Evolutionary conservation across 2,329 filamentous ascomycete species (phyloP).

Genomic region (Colletotrichum sp.): DNA sequence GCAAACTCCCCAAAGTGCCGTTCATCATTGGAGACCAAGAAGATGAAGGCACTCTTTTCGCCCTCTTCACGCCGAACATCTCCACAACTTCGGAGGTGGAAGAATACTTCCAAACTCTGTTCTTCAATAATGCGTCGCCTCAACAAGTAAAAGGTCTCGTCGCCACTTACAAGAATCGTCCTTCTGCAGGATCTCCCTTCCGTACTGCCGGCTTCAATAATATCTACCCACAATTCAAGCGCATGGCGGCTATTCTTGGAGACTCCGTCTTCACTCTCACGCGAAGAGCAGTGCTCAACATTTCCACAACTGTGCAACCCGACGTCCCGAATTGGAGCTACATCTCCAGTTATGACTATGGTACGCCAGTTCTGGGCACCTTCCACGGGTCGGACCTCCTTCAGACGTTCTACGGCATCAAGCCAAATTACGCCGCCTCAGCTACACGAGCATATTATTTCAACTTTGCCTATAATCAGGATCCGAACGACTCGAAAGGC

Average conservation of each 20-base stretch:
- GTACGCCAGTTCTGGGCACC: conserved; percentile 66
- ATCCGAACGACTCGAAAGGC: conserved; percentile 56
- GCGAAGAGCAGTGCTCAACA: conserved; percentile 48
- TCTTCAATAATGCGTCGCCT: conserved; percentile 37
- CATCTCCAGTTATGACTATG: conserved; percentile 63
- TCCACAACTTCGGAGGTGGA: conserved; percentile 55
- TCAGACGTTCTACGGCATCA: conserved; percentile 57
- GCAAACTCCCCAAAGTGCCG: conserved; percentile 62
- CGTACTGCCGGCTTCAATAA: conserved; percentile 62
- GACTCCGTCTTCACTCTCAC: conserved; percentile 60
- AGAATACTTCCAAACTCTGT: conserved; percentile 58
- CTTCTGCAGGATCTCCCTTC: conserved; percentile 63
- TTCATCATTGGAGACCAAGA: conserved; percentile 70
- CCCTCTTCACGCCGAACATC: conserved; percentile 64
- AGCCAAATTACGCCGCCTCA: conserved; percentile 50
- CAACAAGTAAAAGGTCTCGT: conserved; percentile 52
- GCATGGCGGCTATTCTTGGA: conserved; percentile 66
- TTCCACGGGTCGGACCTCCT: conserved; percentile 66
- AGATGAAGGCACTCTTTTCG: conserved; percentile 71
- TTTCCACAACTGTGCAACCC: conserved; percentile 42
- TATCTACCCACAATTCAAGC: conserved; percentile 70
- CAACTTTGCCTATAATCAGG: conserved; percentile 60
- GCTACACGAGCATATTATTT: conserved; percentile 62
- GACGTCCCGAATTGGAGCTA: conserved; percentile 64
- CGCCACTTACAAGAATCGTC: conserved; percentile 55